Conservation (phyloP, 2,329 filamentous ascomycete species). For the Eurotiales sp. region DNA sequence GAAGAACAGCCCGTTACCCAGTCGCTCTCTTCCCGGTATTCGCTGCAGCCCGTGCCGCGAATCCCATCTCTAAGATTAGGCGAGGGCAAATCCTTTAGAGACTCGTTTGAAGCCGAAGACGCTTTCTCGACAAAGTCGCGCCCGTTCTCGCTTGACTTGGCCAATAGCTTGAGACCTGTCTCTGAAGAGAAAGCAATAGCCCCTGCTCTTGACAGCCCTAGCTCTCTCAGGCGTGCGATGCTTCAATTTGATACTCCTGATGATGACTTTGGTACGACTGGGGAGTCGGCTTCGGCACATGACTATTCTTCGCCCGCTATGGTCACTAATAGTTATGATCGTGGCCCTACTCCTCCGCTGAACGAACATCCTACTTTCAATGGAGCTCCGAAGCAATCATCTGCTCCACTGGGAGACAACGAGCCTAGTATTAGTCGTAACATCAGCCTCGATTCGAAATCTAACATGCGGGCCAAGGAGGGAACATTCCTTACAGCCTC, state of each 20-base stretch:
- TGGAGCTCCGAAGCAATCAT: too few relatives aligned
- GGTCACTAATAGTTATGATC: not conserved
- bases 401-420: not conserved
- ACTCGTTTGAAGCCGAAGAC: constrained; percentile 1
- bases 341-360: too few relatives aligned
- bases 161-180: not conserved
- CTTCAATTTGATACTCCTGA: not conserved
- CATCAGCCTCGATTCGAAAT: not conserved
- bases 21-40: constrained; percentile 10
- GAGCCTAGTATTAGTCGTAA: not conserved
- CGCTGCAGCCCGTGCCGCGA: constrained; percentile 14
- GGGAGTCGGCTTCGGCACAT: not conserved
- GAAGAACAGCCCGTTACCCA: not conserved
- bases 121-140: not conserved
- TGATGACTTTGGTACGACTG: not conserved
- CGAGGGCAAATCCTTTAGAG: constrained; percentile 10
- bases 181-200: not conserved
- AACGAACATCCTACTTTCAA: too few relatives aligned
- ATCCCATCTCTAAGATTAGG: constrained; percentile 16
- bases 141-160: constrained; percentile 11
- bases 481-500: not conserved
- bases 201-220: not conserved
- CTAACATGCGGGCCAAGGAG: not conserved
- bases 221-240: constrained; percentile 6
- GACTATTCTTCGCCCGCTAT: not conserved